Percentiles rank a stretch among this genome's conserved stretches.
Conservation (phyloP, 805 yeast genomes). For the Candida ficus region DNA sequence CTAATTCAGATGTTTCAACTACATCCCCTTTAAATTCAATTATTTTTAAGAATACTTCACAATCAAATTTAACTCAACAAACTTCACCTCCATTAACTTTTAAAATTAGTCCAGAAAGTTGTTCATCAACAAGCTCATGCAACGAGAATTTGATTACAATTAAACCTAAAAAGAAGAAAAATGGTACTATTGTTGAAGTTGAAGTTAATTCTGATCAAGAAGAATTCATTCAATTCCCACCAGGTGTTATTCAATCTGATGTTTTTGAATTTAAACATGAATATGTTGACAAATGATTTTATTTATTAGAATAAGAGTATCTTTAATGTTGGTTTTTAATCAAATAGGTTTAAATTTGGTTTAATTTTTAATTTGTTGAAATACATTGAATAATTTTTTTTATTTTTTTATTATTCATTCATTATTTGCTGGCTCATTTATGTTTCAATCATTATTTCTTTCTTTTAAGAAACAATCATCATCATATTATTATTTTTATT, state of each 20-base stretch:
- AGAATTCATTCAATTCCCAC: not conserved
- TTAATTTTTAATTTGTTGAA: too few relatives aligned
- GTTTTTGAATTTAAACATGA: constrained; percentile 13
- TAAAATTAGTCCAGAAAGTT: constrained; percentile 15
- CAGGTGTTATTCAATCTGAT: constrained; percentile 17
- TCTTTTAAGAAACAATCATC: too few relatives aligned
- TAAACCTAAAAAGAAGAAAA: not conserved
- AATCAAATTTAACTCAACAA: constrained; percentile 6
- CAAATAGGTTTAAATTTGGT: too few relatives aligned
- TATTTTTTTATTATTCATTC: too few relatives aligned
- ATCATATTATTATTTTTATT: too few relatives aligned
- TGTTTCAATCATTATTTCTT: too few relatives aligned
- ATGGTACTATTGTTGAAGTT: not conserved
- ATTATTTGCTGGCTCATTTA: too few relatives aligned
- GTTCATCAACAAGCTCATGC: constrained; percentile 4
- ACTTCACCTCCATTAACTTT: constrained; percentile 16
- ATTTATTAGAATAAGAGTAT: too few relatives aligned
- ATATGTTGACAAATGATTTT: not conserved
- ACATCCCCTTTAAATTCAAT: constrained; percentile 17
- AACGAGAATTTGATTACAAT: not conserved
- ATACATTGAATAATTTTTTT: too few relatives aligned
- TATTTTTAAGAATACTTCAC: constrained; percentile 1
- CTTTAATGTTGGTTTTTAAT: not conserved
- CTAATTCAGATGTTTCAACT: constrained; percentile 21
- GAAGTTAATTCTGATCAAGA: not conserved